These are phyloP conservation scores for Aspergillus steynii DNA, from an alignment of 495 filamentous ascomycete species.

Conservation along the genomic window DNA sequence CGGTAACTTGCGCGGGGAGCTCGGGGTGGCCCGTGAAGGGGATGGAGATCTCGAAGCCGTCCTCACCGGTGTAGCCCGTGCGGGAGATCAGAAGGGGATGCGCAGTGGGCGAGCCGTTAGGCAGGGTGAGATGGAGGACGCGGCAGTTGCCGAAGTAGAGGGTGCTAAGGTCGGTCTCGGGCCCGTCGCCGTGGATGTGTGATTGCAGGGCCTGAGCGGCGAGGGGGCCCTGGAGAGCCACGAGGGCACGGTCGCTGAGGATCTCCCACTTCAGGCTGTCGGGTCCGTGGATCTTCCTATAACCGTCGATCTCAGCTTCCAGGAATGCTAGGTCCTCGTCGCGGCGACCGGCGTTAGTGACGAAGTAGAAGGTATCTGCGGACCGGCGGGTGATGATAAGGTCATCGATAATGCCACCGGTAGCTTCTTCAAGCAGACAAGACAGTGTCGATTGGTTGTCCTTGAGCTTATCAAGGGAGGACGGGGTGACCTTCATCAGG, in stretches of 20 bases:
- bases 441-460: conserved; percentile 73
- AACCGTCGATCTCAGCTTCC: conserved; percentile 56
- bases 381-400: conserved; percentile 78
- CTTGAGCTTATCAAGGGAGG: conserved; percentile 56
- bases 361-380: conserved; percentile 77
- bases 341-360: conserved; percentile 92
- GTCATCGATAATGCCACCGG: conserved; percentile 93
- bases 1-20: conserved; percentile 48
- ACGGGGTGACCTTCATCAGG: conserved; percentile 78
- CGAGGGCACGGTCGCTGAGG: conserved; percentile 61
- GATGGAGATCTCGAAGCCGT: conserved; percentile 95
- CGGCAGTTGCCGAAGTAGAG: conserved; percentile 81
- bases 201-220: conserved; percentile 64
- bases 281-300: conserved; percentile 45
- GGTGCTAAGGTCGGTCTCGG: conserved; percentile 57
- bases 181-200: conserved; percentile 44
- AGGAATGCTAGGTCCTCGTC: conserved; percentile 84
- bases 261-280: conserved; percentile 69
- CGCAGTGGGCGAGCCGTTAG: conserved; percentile 42
- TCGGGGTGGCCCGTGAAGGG: conserved; percentile 41
- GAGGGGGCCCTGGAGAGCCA: conserved; percentile 87
- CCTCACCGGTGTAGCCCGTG: conserved; percentile 95
- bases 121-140: conserved; percentile 52
- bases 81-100: conserved; percentile 74
- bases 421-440: conserved; percentile 71